Percentiles rank a stretch among this genome's conserved stretches.
Conservation (phyloP, 768 basidiomycete species). For the Calocera cornea region DNA sequence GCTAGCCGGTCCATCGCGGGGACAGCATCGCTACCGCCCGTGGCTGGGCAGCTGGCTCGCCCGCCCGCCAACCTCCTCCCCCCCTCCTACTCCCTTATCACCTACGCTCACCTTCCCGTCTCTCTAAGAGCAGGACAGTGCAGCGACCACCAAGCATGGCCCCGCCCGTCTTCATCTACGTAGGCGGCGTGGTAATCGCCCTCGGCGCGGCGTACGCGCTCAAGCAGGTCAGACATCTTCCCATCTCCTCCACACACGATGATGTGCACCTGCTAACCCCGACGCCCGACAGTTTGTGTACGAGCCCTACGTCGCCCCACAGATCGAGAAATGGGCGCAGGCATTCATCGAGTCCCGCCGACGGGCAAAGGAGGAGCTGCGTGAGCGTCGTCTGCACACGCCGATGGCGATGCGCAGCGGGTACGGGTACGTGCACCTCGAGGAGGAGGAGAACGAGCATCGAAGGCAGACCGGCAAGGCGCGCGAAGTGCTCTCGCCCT, state of each 20-base stretch:
- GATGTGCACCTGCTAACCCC: not conserved
- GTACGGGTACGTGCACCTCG: not conserved
- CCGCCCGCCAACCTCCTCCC: no score
- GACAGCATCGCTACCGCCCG: no score
- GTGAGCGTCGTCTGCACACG: not conserved
- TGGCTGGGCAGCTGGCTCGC: no score
- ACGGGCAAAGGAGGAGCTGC: not conserved
- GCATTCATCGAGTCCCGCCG: conserved; percentile 24
- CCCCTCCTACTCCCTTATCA: no score
- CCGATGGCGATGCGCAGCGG: not conserved
- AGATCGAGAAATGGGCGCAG: conserved; percentile 36
- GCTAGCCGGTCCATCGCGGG: no score
- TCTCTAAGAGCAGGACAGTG: no score
- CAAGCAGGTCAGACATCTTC: conserved; percentile 36
- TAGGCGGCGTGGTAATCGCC: conserved; percentile 37
- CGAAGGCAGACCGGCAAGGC: not conserved
- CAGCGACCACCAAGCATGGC: not conserved
- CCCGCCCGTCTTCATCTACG: conserved; percentile 35
- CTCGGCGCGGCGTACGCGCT: conserved; percentile 42
- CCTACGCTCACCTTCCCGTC: no score
- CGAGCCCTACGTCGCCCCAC: conserved; percentile 54
- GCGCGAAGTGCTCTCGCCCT: not conserved
- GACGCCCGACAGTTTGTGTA: conserved; percentile 41
- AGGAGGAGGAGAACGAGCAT: not conserved
- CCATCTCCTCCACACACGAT: not conserved